Conservation (phyloP, 352 stramenopile genomes). For the Globisporangium sylvaticum region DNA sequence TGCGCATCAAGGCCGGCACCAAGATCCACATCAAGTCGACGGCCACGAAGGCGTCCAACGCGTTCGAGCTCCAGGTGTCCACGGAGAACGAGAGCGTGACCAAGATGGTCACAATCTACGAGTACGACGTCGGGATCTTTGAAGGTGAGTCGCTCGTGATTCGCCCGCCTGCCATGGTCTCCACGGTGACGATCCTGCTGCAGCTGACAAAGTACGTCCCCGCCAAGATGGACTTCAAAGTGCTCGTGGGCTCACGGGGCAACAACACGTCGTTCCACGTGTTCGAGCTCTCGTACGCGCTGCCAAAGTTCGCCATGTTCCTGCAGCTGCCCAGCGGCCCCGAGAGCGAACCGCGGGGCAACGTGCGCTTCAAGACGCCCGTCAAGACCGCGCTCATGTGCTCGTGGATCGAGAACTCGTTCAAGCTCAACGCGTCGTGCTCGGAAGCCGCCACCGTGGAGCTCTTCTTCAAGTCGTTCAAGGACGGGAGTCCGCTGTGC, state of each 20-base stretch:
- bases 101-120: slow-evolving; percentile 84
- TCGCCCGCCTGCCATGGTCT: slow-evolving; percentile 41
- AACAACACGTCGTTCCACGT: slow-evolving; percentile 82
- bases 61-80: slow-evolving; percentile 77
- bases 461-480: slow-evolving; percentile 58
- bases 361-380: slow-evolving; percentile 66
- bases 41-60: slow-evolving; percentile 43
- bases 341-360: slow-evolving; percentile 37
- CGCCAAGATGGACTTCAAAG: slow-evolving; percentile 62
- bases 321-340: slow-evolving; percentile 32
- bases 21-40: slow-evolving; percentile 58
- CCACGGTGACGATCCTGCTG: slow-evolving; percentile 44
- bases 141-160: slow-evolving; percentile 78
- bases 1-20: slow-evolving; percentile 52
- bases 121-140: slow-evolving; percentile 87
- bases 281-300: slow-evolving; percentile 71
- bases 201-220: slow-evolving; percentile 65
- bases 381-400: slow-evolving; percentile 73
- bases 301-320: slow-evolving; percentile 89
- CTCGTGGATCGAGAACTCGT: slow-evolving; percentile 66
- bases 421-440: slow-evolving; percentile 37
- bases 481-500: slow-evolving; percentile 44
- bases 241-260: slow-evolving; percentile 77
- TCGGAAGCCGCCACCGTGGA: slow-evolving; percentile 39
- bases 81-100: slow-evolving; percentile 87